Evolutionary conservation across 805 yeast species (phyloP), one percentile per base, ranked within the genome.

Genomic region (Kazachstania africana): DNA sequence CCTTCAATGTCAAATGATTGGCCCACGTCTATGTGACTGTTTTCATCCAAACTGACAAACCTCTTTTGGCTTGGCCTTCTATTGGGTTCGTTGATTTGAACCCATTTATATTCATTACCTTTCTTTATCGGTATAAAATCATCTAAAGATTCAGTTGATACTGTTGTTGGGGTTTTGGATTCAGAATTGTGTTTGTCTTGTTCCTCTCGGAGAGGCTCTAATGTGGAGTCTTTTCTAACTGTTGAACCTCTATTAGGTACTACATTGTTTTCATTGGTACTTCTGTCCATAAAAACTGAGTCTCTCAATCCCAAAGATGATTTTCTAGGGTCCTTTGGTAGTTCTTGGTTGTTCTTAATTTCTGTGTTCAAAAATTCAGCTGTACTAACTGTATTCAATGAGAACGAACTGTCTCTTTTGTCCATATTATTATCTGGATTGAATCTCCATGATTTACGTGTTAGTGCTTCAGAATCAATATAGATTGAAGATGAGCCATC

Each of bases 341-440:
- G 48, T 24, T 54, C 53, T 19, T 59, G 60, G 37, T 76, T 80
- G 24, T 78, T 80, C 3, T 80, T 84, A 26, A 84, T 63, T 46
- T 84, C 69, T 24, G 85, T 83, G 4, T 82, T 78, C 48, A 84
- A 67, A 19, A 8, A 8, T 8, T 19, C 22, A 31, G 78, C 82
- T 1, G 95, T 83, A 20, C 87, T 75, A 21, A 87, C 87, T 0
- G 95, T 84, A 17, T 84, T 85, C 35, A 79, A 47, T 0, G 95
- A 81, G 24, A 68, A 70, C 34, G 72, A 63, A 8, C 93, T 78
- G 22, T 70, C 75, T 50, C 88, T 70, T 16, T 39, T 40, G 18
- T 29, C 34, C 16, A 16, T 63, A 5, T 16, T 51, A 45, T 12
- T 50, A 13, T 28, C 31, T 12, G 38, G 35, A 44, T 41, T 60